Evolutionary conservation across 176 grass and related monocot genomes (phyloP), one percentile per base, ranked within the genome.

Genomic region (Rhynchospora tenuis): DNA sequence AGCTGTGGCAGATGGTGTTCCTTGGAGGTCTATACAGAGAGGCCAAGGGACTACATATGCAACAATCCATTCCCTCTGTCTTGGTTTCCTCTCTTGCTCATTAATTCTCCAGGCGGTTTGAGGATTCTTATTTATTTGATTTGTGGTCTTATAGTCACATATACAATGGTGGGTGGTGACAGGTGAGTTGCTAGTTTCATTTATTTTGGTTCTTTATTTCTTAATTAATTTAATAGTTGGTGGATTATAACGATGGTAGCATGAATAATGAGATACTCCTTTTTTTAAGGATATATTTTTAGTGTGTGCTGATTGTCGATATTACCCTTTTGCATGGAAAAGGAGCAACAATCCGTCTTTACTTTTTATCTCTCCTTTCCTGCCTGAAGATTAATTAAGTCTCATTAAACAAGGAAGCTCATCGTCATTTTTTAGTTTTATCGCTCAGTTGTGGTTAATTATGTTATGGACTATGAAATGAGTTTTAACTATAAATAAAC

Each of bases 11-110:
- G 67, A 97, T 79, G 85, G 80, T 17, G 77, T 94, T 98, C 79
- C 95, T 93, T 0, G 95, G 92, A 72, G 84, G 95, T 78, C 89
- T 94, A 85, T 93, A 98, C 31, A 89, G 29, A 57, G 79, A 75
- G 0, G 82, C 89, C 86, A 91, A 80, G 63, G 92, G 92, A 64
- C 95, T 91, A 75, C 95, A 98, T 59, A 98, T 89, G 90, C 95
- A 98, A 81, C 95, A 98, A 75, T 98, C 95, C 92, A 98, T 98
- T 48, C n/a, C 45, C 26, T 23, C 82, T 67, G 58, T 92, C 12
- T 63, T 15, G 48, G 8, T 84, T 24, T 38, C 65, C 14, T 22
- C 2, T 57, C 14, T 59, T 14, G 59, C 42, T 51, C 83, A 84
- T 89, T 57, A 46, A 38, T 57, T 15, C 51, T 81, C 27, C 43